A percentile compares a stretch with the other conserved stretches of the same genome.
Evolutionary conservation across 75 land plant species (phyloP).

Genomic region (Gnetum montanum): DNA sequence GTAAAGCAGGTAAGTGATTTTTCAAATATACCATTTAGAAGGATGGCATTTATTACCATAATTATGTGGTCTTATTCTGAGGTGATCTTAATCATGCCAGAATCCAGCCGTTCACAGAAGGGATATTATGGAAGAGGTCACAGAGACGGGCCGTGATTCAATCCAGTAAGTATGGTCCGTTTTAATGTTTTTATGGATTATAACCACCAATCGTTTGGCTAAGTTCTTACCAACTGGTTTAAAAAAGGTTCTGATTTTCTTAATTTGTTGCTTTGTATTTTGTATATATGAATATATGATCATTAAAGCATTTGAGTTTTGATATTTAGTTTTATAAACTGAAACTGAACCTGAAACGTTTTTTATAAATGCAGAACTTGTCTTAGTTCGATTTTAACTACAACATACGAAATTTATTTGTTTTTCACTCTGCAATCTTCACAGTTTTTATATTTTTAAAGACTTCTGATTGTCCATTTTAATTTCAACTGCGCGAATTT

Average conservation of each 20-base stretch:
- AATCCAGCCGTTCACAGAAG: constrained; percentile 16
- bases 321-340: too few species aligned
- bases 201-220: background rate
- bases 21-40: background rate
- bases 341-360: too few species aligned
- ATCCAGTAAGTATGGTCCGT: constrained; percentile 56
- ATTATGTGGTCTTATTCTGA: background rate
- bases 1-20: background rate
- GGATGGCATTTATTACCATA: background rate
- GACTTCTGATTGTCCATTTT: too few species aligned
- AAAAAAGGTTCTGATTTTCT: too few species aligned
- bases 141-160: constrained; percentile 48
- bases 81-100: constrained; percentile 21
- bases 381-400: too few species aligned
- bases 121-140: constrained; percentile 43
- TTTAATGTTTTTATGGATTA: too few species aligned
- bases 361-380: too few species aligned
- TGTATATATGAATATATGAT: background rate
- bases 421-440: too few species aligned
- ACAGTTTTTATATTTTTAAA: too few species aligned
- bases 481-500: too few species aligned
- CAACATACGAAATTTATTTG: too few species aligned
- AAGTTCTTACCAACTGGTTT: background rate
- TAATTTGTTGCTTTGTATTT: background rate
- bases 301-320: background rate